A percentile compares a stretch with the other conserved stretches of the same genome.
Conservation (phyloP, 148 eudicot species). For the Vaccinium vitisidaea region DNA sequence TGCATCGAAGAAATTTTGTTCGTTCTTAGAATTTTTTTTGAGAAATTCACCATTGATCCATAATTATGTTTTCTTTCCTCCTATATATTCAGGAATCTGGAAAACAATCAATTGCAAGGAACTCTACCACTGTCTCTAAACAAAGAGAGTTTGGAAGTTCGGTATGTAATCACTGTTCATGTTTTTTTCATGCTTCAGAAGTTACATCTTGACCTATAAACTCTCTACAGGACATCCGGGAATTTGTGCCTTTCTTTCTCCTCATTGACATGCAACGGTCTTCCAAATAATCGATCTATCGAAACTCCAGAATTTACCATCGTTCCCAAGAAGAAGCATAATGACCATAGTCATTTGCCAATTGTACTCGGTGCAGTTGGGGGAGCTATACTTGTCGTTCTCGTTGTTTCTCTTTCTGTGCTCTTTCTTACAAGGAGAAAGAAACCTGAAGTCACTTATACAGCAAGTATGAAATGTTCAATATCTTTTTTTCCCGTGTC, state of each 20-base stretch:
- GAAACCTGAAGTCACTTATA: slow-evolving; percentile 23
- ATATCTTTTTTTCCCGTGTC: background rate
- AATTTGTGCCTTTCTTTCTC: slow-evolving; percentile 71
- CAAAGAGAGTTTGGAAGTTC: slow-evolving; percentile 53
- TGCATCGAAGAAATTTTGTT: background rate
- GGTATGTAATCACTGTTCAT: slow-evolving; percentile 30
- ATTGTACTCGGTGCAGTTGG: slow-evolving; percentile 47
- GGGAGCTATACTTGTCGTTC: slow-evolving; percentile 33
- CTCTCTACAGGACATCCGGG: slow-evolving; percentile 57
- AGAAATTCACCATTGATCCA: background rate
- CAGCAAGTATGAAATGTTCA: slow-evolving; percentile 34
- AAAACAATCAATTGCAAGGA: slow-evolving; percentile 68
- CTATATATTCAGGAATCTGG: slow-evolving; percentile 51
- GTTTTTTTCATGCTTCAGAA: background rate
- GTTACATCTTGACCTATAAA: slow-evolving; percentile 11
- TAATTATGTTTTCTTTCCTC: background rate
- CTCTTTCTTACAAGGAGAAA: slow-evolving; percentile 46
- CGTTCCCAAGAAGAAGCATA: slow-evolving; percentile 44
- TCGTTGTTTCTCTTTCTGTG: slow-evolving; percentile 29
- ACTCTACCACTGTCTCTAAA: slow-evolving; percentile 67
- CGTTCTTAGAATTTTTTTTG: background rate
- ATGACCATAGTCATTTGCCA: slow-evolving; percentile 36
- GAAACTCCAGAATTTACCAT: slow-evolving; percentile 66
- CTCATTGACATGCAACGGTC: slow-evolving; percentile 34
- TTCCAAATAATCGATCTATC: slow-evolving; percentile 39